phyloP scores from a whole-genome alignment of 495 filamentous ascomycete species.

The Penicillium simplicissimum region DNA sequence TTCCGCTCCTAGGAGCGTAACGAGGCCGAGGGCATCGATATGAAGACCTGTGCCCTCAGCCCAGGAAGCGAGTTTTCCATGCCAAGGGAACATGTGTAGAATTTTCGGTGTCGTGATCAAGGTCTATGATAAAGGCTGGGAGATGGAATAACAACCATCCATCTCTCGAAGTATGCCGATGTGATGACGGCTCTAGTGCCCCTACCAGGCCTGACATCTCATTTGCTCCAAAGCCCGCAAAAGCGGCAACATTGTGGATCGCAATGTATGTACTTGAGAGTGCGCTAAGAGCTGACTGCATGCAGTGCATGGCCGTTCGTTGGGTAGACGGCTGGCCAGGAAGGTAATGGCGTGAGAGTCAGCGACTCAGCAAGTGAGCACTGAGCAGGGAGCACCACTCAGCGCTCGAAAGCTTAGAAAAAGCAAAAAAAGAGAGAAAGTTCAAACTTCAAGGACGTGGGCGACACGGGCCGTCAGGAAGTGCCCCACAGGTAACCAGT shows the following conservation, averaged over 20 bases:
- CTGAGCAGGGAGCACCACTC: neutral
- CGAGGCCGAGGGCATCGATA: slow-evolving; percentile 22
- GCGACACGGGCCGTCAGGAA: neutral
- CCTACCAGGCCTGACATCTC: neutral
- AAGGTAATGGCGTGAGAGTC: neutral
- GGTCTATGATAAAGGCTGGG: neutral
- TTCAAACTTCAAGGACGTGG: no score
- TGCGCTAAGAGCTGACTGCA: neutral
- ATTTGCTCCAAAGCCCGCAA: neutral
- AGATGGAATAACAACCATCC: neutral
- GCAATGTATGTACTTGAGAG: neutral
- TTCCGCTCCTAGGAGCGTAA: slow-evolving; percentile 18
- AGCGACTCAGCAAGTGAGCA: neutral
- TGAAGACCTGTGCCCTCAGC: slow-evolving; percentile 7
- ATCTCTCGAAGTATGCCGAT: neutral
- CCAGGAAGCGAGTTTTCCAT: slow-evolving; percentile 9
- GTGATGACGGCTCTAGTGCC: neutral
- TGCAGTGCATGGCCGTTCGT: neutral
- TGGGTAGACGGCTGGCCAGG: no score
- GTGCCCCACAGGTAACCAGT: neutral
- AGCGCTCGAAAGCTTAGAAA: neutral
- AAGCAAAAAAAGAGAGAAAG: neutral
- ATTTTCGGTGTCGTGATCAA: neutral
- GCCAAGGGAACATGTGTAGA: slow-evolving; percentile 16
- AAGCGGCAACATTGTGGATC: neutral